These are phyloP conservation scores for Serendipita sp. DNA, from an alignment of 768 basidiomycete genomes.

Conservation along the genomic window DNA sequence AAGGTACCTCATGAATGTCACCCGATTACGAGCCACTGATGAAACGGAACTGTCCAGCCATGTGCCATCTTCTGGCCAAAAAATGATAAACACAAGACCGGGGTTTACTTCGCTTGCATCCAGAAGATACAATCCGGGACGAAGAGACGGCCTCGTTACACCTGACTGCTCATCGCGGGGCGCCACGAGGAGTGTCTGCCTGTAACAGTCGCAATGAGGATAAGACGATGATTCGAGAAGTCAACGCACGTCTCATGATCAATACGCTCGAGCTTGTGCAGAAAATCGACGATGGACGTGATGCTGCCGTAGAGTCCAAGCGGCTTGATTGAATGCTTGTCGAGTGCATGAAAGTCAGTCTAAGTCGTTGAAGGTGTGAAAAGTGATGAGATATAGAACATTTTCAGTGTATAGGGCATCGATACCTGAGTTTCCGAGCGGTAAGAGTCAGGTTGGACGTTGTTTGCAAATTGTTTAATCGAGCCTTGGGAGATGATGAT, in stretches of 20 bases:
- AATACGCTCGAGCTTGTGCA: conserved; percentile 24
- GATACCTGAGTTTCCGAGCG: conserved; percentile 28
- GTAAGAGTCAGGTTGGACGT: conserved; percentile 37
- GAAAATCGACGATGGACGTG: conserved; percentile 31
- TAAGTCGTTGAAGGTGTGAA: conserved; percentile 20
- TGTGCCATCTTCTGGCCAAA: conserved; percentile 46
- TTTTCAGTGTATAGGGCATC: no score
- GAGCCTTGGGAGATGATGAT: conserved; percentile 42
- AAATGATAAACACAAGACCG: conserved; percentile 30
- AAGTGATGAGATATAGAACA: not conserved
- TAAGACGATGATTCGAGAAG: not conserved
- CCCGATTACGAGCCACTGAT: conserved; percentile 34
- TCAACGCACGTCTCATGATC: conserved; percentile 26
- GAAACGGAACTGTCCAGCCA: conserved; percentile 36
- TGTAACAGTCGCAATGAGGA: not conserved
- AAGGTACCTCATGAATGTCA: conserved; percentile 43
- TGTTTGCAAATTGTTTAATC: conserved; percentile 33
- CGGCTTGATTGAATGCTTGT: conserved; percentile 30
- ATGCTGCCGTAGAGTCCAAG: conserved; percentile 44
- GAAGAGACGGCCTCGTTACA: conserved; percentile 18
- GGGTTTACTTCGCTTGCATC: conserved; percentile 14
- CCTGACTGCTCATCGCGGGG: not conserved
- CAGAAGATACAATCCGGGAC: conserved; percentile 36
- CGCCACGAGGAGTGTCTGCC: not conserved
- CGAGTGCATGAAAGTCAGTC: conserved; percentile 40